phyloP scores from a whole-genome alignment of 169 alveolate genomes.

The Plasmodium relictum region DNA sequence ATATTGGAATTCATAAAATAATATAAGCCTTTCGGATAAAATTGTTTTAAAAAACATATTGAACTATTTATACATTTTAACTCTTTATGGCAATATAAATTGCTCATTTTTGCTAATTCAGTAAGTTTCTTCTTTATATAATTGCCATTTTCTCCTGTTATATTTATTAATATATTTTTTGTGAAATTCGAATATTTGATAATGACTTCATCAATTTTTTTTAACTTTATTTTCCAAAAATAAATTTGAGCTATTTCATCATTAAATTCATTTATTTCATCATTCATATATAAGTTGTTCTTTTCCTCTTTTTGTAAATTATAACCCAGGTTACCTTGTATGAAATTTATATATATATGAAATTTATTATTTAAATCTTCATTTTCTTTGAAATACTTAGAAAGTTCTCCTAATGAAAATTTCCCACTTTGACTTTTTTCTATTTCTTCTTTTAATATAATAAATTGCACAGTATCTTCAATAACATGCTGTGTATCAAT shows the following conservation, averaged over 20 bases:
- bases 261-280: background rate
- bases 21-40: conserved; percentile 30
- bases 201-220: conserved; percentile 20
- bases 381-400: conserved; percentile 1
- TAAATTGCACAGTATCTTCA: conserved; percentile 7
- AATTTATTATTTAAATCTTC: conserved; percentile 15
- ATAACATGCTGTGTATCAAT: conserved; percentile 25
- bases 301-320: background rate
- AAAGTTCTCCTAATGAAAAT: conserved; percentile 3
- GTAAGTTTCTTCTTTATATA: conserved; percentile 8
- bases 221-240: conserved; percentile 24
- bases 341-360: conserved; percentile 13
- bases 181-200: background rate
- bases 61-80: conserved; percentile 31
- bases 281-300: background rate
- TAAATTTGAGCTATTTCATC: conserved; percentile 56
- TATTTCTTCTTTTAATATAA: background rate
- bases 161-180: background rate
- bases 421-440: conserved; percentile 9
- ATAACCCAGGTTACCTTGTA: background rate
- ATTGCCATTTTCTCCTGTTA: conserved; percentile 35
- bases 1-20: conserved; percentile 1
- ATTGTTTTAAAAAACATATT: conserved; percentile 14
- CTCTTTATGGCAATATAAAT: conserved; percentile 28
- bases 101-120: conserved; percentile 3